Evolutionary conservation across 2,329 filamentous ascomycete species (phyloP).

Genomic region (Beauveria scarabaeidicola): DNA sequence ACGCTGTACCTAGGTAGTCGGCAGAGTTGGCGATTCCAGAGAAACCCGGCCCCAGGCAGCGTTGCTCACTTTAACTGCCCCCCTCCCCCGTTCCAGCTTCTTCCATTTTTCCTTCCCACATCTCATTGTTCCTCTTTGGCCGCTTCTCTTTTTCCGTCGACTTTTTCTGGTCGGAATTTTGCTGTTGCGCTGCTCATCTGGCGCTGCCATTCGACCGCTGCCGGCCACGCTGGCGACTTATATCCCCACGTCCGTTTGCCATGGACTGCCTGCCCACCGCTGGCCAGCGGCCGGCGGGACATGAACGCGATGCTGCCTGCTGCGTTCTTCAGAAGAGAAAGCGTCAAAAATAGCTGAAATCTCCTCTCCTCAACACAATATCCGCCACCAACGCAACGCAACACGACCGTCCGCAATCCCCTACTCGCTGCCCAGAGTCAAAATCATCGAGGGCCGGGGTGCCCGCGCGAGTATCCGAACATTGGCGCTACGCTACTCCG

Average conservation of each 20-base stretch:
- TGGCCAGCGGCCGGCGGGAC: background rate
- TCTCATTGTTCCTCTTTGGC: background rate
- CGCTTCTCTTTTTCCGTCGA: background rate
- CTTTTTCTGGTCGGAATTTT: background rate
- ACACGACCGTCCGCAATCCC: background rate
- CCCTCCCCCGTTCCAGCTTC: slow-evolving; percentile 9
- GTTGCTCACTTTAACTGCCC: slow-evolving; percentile 10
- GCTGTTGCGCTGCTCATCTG: background rate
- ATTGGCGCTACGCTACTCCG: slow-evolving; percentile 3
- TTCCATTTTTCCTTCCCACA: slow-evolving; percentile 7
- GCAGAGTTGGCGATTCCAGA: background rate
- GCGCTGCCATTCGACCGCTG: background rate
- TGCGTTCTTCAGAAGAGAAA: background rate
- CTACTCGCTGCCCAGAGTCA: background rate
- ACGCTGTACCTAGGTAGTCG: background rate
- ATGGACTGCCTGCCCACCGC: background rate
- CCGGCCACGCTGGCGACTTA: background rate
- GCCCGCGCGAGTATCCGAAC: slow-evolving; percentile 11
- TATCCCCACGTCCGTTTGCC: slow-evolving; percentile 6
- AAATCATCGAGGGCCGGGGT: slow-evolving; percentile 5
- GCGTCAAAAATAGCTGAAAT: background rate
- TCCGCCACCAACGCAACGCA: background rate
- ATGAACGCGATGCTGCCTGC: background rate
- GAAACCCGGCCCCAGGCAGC: background rate
- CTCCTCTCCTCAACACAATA: background rate